Conservation (phyloP, 1,284 basidiomycete genomes). For the Melampsora abietis-canadensis region DNA sequence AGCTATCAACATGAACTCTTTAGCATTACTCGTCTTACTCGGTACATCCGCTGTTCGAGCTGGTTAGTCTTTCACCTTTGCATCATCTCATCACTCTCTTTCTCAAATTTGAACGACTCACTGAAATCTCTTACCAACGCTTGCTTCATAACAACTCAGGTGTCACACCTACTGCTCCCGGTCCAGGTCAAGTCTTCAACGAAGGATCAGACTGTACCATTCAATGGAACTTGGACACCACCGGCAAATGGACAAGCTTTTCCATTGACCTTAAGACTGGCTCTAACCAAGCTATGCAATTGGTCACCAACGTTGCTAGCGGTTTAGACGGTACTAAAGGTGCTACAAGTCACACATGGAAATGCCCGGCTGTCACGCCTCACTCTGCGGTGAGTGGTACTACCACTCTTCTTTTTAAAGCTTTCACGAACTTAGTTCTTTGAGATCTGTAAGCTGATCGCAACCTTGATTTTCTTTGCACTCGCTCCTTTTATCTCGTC, state of each 20-base stretch:
- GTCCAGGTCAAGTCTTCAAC: slow-evolving; percentile 25
- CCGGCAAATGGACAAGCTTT: slow-evolving; percentile 62
- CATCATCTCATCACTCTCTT: no score
- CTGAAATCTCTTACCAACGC: neutral
- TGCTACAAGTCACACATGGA: slow-evolving; percentile 58
- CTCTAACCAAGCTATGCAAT: slow-evolving; percentile 67
- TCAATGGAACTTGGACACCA: slow-evolving; percentile 32
- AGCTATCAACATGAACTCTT: no score
- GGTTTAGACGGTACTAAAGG: slow-evolving; percentile 62
- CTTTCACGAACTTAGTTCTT: neutral
- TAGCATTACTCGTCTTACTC: no score
- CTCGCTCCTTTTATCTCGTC: neutral
- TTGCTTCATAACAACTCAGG: neutral
- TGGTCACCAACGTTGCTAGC: slow-evolving; percentile 64
- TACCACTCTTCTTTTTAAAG: slow-evolving; percentile 48
- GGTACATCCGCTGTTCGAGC: no score
- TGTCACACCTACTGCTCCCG: slow-evolving; percentile 28
- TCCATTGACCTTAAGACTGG: slow-evolving; percentile 75
- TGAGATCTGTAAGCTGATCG: neutral
- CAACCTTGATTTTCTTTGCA: slow-evolving; percentile 1
- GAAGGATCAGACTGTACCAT: slow-evolving; percentile 12
- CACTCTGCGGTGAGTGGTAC: slow-evolving; percentile 65
- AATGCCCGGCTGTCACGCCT: slow-evolving; percentile 72
- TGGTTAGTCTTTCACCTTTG: no score
- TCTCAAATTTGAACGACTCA: neutral